Conservation (phyloP, 2,329 filamentous ascomycete species). For the Pseudodiploospora longispora region DNA sequence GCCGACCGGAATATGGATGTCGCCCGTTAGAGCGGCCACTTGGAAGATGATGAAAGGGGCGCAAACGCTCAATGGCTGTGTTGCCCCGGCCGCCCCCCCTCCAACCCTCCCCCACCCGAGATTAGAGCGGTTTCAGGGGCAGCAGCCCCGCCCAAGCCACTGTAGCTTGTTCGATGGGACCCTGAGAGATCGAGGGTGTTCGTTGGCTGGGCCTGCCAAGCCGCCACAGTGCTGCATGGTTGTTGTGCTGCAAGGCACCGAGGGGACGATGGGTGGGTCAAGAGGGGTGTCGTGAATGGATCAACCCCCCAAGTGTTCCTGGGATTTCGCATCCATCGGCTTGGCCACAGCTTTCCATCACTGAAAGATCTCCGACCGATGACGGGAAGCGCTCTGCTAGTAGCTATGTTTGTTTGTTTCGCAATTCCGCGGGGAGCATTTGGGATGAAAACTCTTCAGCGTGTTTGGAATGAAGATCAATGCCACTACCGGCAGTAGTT, state of each 20-base stretch:
- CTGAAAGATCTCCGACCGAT: too few relatives aligned
- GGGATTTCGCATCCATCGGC: constrained; percentile 11
- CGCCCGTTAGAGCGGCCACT: too few relatives aligned
- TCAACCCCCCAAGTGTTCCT: not conserved
- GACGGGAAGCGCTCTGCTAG: too few relatives aligned
- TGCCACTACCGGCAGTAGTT: too few relatives aligned
- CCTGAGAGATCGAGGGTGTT: not conserved
- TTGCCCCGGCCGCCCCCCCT: too few relatives aligned
- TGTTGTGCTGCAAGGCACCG: not conserved
- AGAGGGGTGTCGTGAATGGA: not conserved
- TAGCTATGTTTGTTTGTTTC: too few relatives aligned
- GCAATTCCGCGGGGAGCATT: too few relatives aligned
- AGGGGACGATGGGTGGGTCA: not conserved
- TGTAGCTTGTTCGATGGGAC: constrained; percentile 3
- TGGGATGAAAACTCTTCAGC: too few relatives aligned
- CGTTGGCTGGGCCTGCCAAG: not conserved
- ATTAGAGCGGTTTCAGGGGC: constrained; percentile 8
- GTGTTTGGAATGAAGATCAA: too few relatives aligned
- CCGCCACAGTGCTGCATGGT: not conserved
- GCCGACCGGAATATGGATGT: too few relatives aligned
- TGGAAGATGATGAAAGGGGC: too few relatives aligned
- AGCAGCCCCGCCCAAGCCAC: constrained; percentile 4
- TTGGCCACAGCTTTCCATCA: not conserved
- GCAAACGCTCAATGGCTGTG: too few relatives aligned
- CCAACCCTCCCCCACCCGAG: not conserved